Evolutionary conservation across 768 basidiomycete species (phyloP).

Genomic region (Leccinum sublutescens): DNA sequence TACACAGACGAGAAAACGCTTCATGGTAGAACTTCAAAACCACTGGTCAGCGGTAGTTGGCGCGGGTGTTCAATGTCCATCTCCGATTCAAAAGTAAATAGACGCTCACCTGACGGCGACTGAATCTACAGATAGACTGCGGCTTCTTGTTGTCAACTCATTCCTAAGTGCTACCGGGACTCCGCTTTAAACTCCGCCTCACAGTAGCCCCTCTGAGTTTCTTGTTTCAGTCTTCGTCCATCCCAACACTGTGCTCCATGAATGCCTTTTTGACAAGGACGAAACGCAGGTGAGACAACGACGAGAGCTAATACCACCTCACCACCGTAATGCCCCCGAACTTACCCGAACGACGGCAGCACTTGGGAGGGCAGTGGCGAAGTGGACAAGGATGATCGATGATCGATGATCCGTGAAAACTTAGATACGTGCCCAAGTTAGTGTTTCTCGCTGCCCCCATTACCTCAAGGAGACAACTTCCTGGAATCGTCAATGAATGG

Average conservation of each 20-base stretch:
- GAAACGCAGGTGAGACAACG: background rate
- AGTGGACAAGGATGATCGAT: background rate
- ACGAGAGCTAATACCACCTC: background rate
- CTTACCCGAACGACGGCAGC: too few species aligned
- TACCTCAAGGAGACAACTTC: background rate
- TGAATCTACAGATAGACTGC: background rate
- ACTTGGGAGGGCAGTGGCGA: background rate
- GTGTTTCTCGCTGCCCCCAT: too few species aligned
- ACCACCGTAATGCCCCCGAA: background rate
- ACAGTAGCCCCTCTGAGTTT: background rate
- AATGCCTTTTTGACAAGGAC: background rate
- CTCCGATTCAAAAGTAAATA: too few species aligned
- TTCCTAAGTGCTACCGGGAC: background rate
- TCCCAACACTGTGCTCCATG: too few species aligned
- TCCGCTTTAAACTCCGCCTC: background rate
- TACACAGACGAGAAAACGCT: background rate
- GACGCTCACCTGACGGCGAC: background rate
- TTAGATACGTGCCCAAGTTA: background rate
- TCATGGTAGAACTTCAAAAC: background rate
- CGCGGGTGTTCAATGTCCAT: too few species aligned
- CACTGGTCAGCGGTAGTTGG: background rate
- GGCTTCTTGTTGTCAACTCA: too few species aligned
- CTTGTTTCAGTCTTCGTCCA: too few species aligned
- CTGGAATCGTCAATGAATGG: background rate
- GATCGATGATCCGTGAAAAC: background rate